Conservation (phyloP, 495 filamentous ascomycete genomes). For the Daldinia grandis region DNA sequence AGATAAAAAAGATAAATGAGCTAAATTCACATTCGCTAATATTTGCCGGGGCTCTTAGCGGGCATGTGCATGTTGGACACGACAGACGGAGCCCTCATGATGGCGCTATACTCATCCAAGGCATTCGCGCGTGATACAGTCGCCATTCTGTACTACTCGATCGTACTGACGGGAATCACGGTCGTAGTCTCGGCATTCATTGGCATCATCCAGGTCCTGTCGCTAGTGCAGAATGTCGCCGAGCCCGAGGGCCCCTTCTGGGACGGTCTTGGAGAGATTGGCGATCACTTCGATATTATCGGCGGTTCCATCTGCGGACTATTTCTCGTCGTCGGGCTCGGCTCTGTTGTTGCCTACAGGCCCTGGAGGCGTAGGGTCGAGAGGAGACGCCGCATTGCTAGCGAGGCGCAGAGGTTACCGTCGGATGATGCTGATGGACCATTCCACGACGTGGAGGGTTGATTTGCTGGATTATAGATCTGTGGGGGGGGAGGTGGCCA, state of each 20-base stretch:
- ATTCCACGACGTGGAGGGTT: conserved; percentile 29
- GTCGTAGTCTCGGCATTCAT: conserved; percentile 88
- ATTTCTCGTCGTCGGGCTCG: conserved; percentile 77
- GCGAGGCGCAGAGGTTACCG: conserved; percentile 12
- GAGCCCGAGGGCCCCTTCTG: conserved; percentile 80
- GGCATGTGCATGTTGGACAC: conserved; percentile 95
- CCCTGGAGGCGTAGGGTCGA: conserved; percentile 72
- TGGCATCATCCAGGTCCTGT: conserved; percentile 84
- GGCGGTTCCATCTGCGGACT: conserved; percentile 84
- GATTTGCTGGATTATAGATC: background rate
- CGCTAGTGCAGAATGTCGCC: conserved; percentile 75
- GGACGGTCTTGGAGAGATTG: conserved; percentile 79
- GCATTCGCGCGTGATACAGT: conserved; percentile 77
- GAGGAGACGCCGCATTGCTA: conserved; percentile 16
- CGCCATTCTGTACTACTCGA: conserved; percentile 92
- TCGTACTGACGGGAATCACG: conserved; percentile 85
- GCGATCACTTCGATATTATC: conserved; percentile 86
- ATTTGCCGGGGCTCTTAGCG: conserved; percentile 50
- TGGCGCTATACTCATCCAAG: conserved; percentile 86
- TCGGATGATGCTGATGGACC: conserved; percentile 23
- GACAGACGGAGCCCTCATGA: conserved; percentile 92
- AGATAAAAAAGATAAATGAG: background rate
- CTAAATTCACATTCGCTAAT: background rate
- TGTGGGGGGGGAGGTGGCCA: background rate
- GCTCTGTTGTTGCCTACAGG: conserved; percentile 75